Conservation (phyloP, 306 rosid species). For the Arachis stenosperma region DNA sequence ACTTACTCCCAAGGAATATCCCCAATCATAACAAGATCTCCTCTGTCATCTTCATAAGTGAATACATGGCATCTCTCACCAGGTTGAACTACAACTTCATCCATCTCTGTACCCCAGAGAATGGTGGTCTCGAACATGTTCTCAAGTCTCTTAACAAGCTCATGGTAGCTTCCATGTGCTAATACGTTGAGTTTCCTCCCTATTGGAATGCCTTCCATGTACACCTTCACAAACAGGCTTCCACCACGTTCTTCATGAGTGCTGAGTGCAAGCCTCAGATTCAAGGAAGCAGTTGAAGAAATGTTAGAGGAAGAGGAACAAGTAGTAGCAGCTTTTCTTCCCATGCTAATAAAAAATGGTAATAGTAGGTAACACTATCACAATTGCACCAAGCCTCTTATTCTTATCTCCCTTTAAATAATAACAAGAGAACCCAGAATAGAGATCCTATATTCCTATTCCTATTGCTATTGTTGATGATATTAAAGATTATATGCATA, state of each 20-base stretch:
- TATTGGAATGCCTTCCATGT: slow-evolving; percentile 86
- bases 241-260: slow-evolving; percentile 42
- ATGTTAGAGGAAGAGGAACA: slow-evolving; percentile 45
- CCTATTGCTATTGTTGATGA: background rate
- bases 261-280: slow-evolving; percentile 66
- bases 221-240: slow-evolving; percentile 68
- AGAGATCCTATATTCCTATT: background rate
- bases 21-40: slow-evolving; percentile 80
- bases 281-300: slow-evolving; percentile 52
- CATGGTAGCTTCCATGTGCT: slow-evolving; percentile 59
- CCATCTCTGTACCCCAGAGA: slow-evolving; percentile 74
- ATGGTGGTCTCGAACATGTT: slow-evolving; percentile 79
- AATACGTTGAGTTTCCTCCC: slow-evolving; percentile 75
- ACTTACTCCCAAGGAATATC: slow-evolving; percentile 88
- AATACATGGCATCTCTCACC: slow-evolving; percentile 62
- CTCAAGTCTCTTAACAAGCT: slow-evolving; percentile 64
- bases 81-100: slow-evolving; percentile 52
- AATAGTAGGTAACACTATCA: too few relatives aligned
- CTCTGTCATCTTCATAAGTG: slow-evolving; percentile 87
- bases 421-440: background rate
- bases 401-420: slow-evolving; percentile 23
- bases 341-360: background rate
- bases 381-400: too few relatives aligned
- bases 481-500: too few relatives aligned
- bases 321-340: slow-evolving; percentile 56